Base-by-base conservation (phyloP, 169 alveolate species). In the Plasmodium knowlesi region DNA sequence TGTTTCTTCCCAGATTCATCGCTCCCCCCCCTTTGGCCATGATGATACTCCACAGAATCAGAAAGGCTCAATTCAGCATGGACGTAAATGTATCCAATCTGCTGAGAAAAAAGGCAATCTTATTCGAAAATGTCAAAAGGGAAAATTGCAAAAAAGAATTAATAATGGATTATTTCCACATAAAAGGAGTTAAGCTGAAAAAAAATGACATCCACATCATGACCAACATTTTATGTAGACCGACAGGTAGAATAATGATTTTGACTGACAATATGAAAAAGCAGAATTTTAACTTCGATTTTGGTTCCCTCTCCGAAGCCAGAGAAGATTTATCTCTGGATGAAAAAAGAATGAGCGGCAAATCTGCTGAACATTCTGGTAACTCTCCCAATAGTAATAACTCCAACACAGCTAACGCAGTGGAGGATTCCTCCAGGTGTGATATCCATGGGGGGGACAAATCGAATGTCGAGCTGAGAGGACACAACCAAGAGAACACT, bases 171-270 rank as follows among this genome's bases (percentile, higher is more conserved):
- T 88, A 78, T 88, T 78, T 88, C 46, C 14, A 88, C 32, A 30
- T 88, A 37, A 88, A 96, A 96, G 97, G 97, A 41, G 25, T 96
- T 19, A 79, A 86, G 8, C 67, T 96, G 67, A 84, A 93, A 74
- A 74, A 79, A 14, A 95, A 95, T 81, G 97, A 96, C 34, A 84
- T 96, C 6, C 97, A 96, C 70, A 95, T 96, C 46, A 96, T 95
- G 97, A 86, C 96, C 34, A 96, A 92, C 67, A 80, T 96, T 61
- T 95, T 96, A 28, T 96, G 97, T 30, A 70, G 92, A 74, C 96
- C 96, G 10, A 85, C 95, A 19, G 97, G 97, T 30, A 81, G 96
- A 50, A 96, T 95, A 4, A 79, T 96, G 95, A 82, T 95, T 72
- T 83, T 96, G 67, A 84, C 84, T 9, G 96, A 96, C 73, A 86